Conservation (phyloP, 2,329 filamentous ascomycete species). For the Pleurostoma richardsiae region DNA sequence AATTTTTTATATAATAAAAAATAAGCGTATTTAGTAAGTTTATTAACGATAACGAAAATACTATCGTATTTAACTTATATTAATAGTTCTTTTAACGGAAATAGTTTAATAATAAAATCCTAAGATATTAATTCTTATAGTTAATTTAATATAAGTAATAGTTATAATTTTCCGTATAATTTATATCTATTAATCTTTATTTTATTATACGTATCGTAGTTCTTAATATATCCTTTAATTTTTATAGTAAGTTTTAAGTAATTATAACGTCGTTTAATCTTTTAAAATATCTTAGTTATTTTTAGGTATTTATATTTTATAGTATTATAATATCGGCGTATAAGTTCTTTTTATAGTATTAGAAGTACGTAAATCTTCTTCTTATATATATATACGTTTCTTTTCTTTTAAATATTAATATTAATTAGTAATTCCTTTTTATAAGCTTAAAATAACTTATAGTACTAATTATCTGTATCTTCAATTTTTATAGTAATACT, state of each 20-base stretch:
- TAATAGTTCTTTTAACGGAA: not conserved
- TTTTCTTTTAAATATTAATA: not conserved
- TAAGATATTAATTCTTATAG: not conserved
- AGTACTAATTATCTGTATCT: not conserved
- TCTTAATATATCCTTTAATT: not conserved
- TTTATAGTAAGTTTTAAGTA: not conserved
- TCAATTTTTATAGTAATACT: not conserved
- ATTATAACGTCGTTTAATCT: not conserved
- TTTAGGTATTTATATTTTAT: too few species aligned
- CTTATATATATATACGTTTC: not conserved
- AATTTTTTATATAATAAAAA: not conserved
- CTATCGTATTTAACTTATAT: not conserved
- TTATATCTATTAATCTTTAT: not conserved
- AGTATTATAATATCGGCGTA: too few species aligned
- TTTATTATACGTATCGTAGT: not conserved
- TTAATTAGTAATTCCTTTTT: not conserved
- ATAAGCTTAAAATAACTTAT: not conserved
- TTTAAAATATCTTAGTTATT: not conserved
- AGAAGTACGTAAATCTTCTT: not conserved
- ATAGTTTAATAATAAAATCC: not conserved
- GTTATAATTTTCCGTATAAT: not conserved
- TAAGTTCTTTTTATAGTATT: too few species aligned
- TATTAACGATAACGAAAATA: constrained; percentile 1
- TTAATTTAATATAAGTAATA: not conserved
- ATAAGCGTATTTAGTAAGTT: not conserved